Base-by-base conservation (phyloP, 2,329 filamentous ascomycete genomes). In the Allantophomopsis lycopodina region DNA sequence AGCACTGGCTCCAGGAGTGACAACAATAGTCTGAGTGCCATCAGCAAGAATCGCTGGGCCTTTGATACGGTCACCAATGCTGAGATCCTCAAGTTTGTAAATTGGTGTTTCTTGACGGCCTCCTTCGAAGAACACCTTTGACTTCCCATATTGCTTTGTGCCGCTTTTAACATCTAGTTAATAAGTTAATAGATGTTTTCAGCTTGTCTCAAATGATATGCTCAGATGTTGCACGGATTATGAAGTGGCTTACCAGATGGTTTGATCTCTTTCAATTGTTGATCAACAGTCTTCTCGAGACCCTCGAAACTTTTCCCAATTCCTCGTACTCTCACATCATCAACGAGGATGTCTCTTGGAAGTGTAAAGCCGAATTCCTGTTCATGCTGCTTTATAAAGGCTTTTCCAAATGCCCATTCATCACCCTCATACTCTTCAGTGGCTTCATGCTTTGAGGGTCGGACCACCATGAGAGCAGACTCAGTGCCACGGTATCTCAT, bases 321-420 rank as follows among this genome's bases (percentile, higher is more conserved):
- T 12, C 86, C 86, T 41, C 89, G 72, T 5, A 88, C 83, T 32
- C 88, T 78, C 3, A 94, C 83, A 56, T 94, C 88, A 46, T 94
- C 88, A 7, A 95, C 71, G 35, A 94, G 87, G 40, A 94, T 84
- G 43, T 93, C 83, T 17, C 77, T 76, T 1, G 94, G 64, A 2
- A 95, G 65, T 0, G 83, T 93, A 53, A 95, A 95, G 0, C 87
- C 87, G 54, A 95, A 95, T 54, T 95, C 88, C 54, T 91, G 87
- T 39, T 86, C 79, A 54, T 95, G 88, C 49, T 94, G 85, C 50
- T 78, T 76, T 23, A 93, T 67, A 52, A 96, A 95, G 0, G 85
- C 87, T 47, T 79, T 73, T 2, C 80, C 85, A 59, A 88, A 95
- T 1, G 79, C 82, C 83, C 83, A 93, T 11, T 84, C 74, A 17